These are phyloP conservation scores for Raffaelea albimanens DNA, from an alignment of 2,329 filamentous ascomycete species.

Conservation along the genomic window DNA sequence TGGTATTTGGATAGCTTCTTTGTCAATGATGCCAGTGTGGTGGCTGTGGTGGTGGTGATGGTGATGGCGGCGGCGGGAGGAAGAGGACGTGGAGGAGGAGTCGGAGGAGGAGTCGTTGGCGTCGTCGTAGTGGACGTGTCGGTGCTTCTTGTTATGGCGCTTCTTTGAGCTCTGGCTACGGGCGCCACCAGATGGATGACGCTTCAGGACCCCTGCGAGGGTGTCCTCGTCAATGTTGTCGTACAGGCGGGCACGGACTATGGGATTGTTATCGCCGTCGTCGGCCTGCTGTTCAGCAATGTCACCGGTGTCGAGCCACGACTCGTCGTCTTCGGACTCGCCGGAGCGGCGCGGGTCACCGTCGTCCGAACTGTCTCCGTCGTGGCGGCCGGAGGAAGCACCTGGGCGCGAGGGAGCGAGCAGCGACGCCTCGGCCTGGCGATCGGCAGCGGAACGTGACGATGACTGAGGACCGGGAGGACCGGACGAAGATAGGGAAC, in stretches of 20 bases:
- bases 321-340: slow-evolving; percentile 41
- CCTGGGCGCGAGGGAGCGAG: slow-evolving; percentile 22
- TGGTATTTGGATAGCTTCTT: slow-evolving; percentile 78
- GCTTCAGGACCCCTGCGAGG: slow-evolving; percentile 40
- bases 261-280: slow-evolving; percentile 55
- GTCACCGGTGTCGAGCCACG: slow-evolving; percentile 89
- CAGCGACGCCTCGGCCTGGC: slow-evolving; percentile 34
- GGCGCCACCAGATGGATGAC: slow-evolving; percentile 19
- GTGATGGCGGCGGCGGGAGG: slow-evolving; percentile 13
- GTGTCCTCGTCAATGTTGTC: slow-evolving; percentile 56
- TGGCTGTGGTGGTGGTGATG: slow-evolving; percentile 13
- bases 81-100: slow-evolving; percentile 6
- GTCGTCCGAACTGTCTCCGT: slow-evolving; percentile 18
- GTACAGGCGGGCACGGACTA: slow-evolving; percentile 61
- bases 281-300: slow-evolving; percentile 81
- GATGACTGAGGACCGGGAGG: slow-evolving; percentile 27
- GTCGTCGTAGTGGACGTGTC: slow-evolving; percentile 63
- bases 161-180: slow-evolving; percentile 18
- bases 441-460: slow-evolving; percentile 13
- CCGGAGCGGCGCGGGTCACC: slow-evolving; percentile 26
- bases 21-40: slow-evolving; percentile 39
- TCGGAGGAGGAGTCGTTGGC: slow-evolving; percentile 31
- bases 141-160: slow-evolving; percentile 29
- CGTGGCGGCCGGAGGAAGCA: slow-evolving; percentile 23
- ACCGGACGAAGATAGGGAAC: slow-evolving; percentile 44